Evolutionary conservation across 2,329 filamentous ascomycete genomes (phyloP).

Genomic region (Elsinoe arachidis): DNA sequence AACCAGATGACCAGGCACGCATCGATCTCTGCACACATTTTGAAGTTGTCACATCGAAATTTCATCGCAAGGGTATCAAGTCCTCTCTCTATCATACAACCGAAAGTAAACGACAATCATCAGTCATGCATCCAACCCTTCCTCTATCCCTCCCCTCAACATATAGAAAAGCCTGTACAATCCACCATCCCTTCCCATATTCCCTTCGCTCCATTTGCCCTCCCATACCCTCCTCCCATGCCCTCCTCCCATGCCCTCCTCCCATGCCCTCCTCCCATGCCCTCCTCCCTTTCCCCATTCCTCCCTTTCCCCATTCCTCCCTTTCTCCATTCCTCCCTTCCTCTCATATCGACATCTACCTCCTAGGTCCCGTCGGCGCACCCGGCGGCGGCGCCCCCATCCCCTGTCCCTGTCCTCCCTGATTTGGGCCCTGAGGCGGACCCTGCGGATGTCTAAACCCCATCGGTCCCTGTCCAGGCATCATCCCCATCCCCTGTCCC

Average conservation of each 20-base stretch:
- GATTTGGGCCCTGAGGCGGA: background rate
- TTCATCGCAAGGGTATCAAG: too few species aligned
- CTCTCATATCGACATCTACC: background rate
- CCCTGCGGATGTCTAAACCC: background rate
- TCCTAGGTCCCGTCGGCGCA: slow-evolving; percentile 3
- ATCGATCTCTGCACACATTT: too few species aligned
- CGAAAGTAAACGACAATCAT: too few species aligned
- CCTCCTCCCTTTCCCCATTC: background rate
- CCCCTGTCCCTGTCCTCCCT: background rate
- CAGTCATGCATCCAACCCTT: too few species aligned
- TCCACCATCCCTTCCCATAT: background rate
- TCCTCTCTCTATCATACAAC: too few species aligned
- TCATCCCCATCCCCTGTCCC: background rate
- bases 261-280: background rate
- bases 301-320: background rate
- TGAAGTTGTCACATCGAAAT: too few species aligned
- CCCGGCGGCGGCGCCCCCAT: slow-evolving; percentile 4
- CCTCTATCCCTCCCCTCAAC: too few species aligned
- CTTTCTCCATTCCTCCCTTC: background rate
- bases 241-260: background rate
- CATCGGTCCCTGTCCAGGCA: too few species aligned
- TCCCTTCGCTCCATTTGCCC: background rate
- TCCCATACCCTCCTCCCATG: too few species aligned
- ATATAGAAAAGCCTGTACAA: too few species aligned
- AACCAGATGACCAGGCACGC: too few species aligned